Percentiles rank a stretch among this genome's conserved stretches.
phyloP scores from a whole-genome alignment of 1,139 yeast species.

The Debaryomyces singareniensis region DNA sequence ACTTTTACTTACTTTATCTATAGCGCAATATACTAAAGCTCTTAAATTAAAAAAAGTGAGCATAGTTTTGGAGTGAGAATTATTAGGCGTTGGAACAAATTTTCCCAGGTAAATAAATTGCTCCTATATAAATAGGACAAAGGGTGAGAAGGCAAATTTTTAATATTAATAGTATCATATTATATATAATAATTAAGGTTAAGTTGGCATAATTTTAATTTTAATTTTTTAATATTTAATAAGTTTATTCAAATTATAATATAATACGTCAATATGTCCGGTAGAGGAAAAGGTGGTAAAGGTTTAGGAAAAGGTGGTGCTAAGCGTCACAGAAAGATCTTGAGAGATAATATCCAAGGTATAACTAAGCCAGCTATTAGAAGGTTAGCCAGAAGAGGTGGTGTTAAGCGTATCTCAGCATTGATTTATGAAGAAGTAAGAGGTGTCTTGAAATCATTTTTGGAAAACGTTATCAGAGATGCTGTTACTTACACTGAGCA shows the following conservation, averaged over 20 bases:
- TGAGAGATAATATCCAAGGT: constrained; percentile 99
- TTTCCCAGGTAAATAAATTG: too few species aligned
- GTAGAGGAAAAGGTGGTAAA: constrained; percentile 99
- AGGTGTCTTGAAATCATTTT: constrained; percentile 91
- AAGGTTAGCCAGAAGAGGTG: constrained; percentile 99
- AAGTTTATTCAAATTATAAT: constrained; percentile 1
- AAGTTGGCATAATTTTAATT: neutral
- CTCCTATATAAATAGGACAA: too few species aligned
- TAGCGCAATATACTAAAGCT: too few species aligned
- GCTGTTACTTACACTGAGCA: constrained; percentile 99
- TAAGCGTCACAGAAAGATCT: constrained; percentile 99
- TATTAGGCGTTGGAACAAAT: too few species aligned
- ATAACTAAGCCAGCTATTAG: constrained; percentile 99
- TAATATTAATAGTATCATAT: too few species aligned
- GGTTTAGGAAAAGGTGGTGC: constrained; percentile 99
- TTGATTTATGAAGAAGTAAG: constrained; percentile 98
- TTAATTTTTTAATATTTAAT: constrained; percentile 1
- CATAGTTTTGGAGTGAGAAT: too few species aligned
- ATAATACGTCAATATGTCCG: constrained; percentile 63
- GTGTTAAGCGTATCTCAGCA: constrained; percentile 99
- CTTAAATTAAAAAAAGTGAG: too few species aligned
- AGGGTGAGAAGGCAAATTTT: too few species aligned
- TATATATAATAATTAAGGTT: neutral
- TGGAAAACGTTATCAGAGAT: constrained; percentile 96
- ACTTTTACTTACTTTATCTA: too few species aligned